Conservation (phyloP, 345 rosid species). For the Litchi chinensis region DNA sequence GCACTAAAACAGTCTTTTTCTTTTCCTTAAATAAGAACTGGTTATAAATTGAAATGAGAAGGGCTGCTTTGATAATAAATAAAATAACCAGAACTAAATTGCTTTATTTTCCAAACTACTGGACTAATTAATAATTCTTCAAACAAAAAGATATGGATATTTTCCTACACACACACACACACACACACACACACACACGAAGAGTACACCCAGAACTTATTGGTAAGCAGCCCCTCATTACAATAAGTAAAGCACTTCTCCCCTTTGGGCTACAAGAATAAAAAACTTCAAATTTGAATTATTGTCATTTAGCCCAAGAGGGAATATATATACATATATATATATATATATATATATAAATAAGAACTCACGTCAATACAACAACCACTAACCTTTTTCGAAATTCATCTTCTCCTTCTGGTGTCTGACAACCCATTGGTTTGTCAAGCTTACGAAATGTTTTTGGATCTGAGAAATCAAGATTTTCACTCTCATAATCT, state of each 20-base stretch:
- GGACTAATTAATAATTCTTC: neutral
- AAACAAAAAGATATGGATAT: neutral
- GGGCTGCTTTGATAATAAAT: neutral
- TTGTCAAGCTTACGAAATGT: slow-evolving; percentile 92
- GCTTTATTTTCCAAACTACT: neutral
- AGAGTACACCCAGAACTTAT: too few relatives aligned
- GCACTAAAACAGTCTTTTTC: too few relatives aligned
- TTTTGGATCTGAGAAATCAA: slow-evolving; percentile 81
- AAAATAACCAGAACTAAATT: neutral
- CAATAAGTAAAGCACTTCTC: neutral
- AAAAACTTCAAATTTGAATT: too few relatives aligned
- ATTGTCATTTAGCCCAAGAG: too few relatives aligned
- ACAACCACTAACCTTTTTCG: slow-evolving; percentile 72
- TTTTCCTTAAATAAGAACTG: neutral
- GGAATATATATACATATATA: neutral
- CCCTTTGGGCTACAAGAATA: neutral
- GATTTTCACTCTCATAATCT: slow-evolving; percentile 88
- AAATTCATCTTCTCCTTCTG: slow-evolving; percentile 96
- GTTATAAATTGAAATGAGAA: neutral
- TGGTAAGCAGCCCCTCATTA: neutral
- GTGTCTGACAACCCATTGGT: slow-evolving; percentile 99
- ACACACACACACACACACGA: too few relatives aligned
- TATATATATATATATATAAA: neutral
- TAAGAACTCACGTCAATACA: neutral
- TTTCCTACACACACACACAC: too few relatives aligned